These are phyloP conservation scores for Vigna angularis DNA, from an alignment of 306 rosid genomes.

Conservation along the genomic window DNA sequence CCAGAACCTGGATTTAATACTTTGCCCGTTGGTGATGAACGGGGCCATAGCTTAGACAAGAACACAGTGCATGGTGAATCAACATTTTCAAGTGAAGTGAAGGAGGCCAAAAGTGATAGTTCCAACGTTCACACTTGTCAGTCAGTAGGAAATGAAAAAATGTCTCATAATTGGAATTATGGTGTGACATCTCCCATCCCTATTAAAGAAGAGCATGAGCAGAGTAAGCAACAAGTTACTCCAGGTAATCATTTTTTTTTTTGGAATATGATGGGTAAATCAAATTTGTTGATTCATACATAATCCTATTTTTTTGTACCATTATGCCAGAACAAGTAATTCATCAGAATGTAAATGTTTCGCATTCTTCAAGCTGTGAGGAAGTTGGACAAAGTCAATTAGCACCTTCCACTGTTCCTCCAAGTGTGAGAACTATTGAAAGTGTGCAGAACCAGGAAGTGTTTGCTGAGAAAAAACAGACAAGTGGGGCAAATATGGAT, in stretches of 20 bases:
- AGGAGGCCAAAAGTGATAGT: constrained; percentile 56
- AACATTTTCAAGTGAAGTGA: constrained; percentile 56
- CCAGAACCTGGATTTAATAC: no score
- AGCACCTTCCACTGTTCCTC: constrained; percentile 55
- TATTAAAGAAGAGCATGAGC: constrained; percentile 53
- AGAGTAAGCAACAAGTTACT: constrained; percentile 53
- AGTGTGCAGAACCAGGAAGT: constrained; percentile 49
- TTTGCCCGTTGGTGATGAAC: no score
- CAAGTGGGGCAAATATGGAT: constrained; percentile 52
- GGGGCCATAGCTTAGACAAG: constrained; percentile 55
- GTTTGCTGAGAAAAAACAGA: constrained; percentile 51
- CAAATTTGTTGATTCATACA: constrained; percentile 34
- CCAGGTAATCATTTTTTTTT: constrained; percentile 45
- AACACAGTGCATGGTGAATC: constrained; percentile 52
- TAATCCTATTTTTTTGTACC: constrained; percentile 53
- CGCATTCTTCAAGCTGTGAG: constrained; percentile 47
- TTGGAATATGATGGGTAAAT: no score
- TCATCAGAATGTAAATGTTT: constrained; percentile 50
- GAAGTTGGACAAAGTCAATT: constrained; percentile 61
- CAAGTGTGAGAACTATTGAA: constrained; percentile 51
- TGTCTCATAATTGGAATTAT: constrained; percentile 94
- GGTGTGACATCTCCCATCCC: constrained; percentile 53
- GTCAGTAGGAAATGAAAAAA: constrained; percentile 57
- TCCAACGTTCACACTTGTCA: constrained; percentile 17
- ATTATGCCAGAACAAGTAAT: constrained; percentile 59